Base-by-base conservation (phyloP, 345 rosid species). In the Arabis alpina region DNA sequence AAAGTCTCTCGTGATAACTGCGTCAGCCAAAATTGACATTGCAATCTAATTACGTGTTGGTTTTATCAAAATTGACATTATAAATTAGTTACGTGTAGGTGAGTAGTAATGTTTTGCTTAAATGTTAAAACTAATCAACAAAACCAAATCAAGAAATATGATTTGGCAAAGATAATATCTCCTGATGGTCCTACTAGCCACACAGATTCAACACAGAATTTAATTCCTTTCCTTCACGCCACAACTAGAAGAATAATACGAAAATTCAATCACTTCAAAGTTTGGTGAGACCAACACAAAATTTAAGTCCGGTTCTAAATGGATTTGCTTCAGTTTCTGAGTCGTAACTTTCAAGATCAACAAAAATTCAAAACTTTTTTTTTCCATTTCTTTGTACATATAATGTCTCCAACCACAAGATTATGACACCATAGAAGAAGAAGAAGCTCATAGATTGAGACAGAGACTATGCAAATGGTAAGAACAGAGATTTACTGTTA, bases 281-380 rank as follows among this genome's bases (percentile, higher is more conserved):
- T 74, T 74, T 67, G 78, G 78, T 61, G 68, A 67, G 69, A 74
- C 42, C 63, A 67, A 74, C 68, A 60, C 68, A 74, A 68, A 49
- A 66, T 74, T 55, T 60, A 58, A 51, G 4, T 65, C 40, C 10
- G 8, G 40, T 14, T 40, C 53, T 44, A 36, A 65, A 60, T 67
- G 42, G 36, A 52, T 50, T 66, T 66, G 41, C 50, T 52, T 52
- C 13, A 23, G 10, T 37, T 54, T 32, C 8, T 61, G 28, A 2
- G 10, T 45, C 56, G 47, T 10, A 34, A 34, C 37, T 34, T 36
- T 8, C 24, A 50, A 32, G 8, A 63, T 51, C 54, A 32, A 66
- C 48, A 40, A 30, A 34, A 15, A 23, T n/a, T 67, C 66, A 74
- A 74, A 59, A 49, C 25, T 57, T 57, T 59, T 36, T 57, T 42